Evolutionary conservation across 352 stramenopile genomes (phyloP).

Genomic region (Globisporangium okanoganense): DNA sequence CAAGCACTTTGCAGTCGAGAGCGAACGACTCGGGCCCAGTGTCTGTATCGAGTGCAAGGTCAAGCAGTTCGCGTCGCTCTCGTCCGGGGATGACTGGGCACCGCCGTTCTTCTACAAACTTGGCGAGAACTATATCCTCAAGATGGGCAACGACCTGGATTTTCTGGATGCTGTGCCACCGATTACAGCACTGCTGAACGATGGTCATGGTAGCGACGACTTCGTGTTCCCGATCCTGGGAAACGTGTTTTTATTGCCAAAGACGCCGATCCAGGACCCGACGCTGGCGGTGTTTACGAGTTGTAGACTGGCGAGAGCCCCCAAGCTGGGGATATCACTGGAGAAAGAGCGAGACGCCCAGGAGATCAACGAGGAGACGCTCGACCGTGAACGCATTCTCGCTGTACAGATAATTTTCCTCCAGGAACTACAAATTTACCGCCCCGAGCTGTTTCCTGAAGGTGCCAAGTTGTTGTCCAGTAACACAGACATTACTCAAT

Average conservation of each 20-base stretch:
- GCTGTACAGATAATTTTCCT: conserved; percentile 51
- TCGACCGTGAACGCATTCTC: conserved; percentile 47
- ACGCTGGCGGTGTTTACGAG: conserved; percentile 42
- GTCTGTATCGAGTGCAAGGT: conserved; percentile 79
- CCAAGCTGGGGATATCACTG: conserved; percentile 13
- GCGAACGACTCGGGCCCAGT: conserved; percentile 53
- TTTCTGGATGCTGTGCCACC: conserved; percentile 60
- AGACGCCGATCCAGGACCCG: conserved; percentile 58
- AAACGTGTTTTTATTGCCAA: conserved; percentile 70
- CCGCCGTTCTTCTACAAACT: conserved; percentile 63
- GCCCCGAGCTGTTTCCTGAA: conserved; percentile 28
- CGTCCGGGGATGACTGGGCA: conserved; percentile 41
- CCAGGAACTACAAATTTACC: conserved; percentile 63
- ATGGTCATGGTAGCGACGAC: conserved; percentile 21
- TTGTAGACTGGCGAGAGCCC: conserved; percentile 21
- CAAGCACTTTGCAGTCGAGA: conserved; percentile 81
- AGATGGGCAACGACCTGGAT: conserved; percentile 66
- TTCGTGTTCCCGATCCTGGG: conserved; percentile 55
- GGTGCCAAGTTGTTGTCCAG: conserved; percentile 7
- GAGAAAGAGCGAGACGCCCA: conserved; percentile 17
- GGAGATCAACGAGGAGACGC: conserved; percentile 22
- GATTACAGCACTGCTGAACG: conserved; percentile 42
- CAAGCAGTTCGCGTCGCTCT: conserved; percentile 40
- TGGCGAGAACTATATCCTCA: conserved; percentile 72
- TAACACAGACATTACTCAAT: not conserved